Conservation (phyloP, 192 early-diverging fungal species). For the Linnemannia zychae region DNA sequence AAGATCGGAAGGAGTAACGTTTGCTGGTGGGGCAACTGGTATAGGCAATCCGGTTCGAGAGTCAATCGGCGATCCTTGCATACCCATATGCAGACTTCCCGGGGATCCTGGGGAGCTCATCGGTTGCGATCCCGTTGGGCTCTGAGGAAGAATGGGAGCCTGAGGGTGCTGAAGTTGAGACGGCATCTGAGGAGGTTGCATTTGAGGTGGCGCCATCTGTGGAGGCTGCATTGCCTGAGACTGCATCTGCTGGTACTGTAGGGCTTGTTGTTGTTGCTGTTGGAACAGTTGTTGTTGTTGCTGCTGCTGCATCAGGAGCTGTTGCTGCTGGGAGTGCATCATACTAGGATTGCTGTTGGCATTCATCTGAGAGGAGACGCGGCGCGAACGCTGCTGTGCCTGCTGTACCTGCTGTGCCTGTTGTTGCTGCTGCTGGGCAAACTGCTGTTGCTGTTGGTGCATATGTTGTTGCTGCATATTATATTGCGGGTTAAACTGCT, state of each 20-base stretch:
- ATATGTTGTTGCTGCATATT: slow-evolving; percentile 10
- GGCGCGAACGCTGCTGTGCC: slow-evolving; percentile 20
- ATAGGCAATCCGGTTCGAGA: slow-evolving; percentile 14
- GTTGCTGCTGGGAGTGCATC: slow-evolving; percentile 37
- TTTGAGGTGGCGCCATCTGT: slow-evolving; percentile 28
- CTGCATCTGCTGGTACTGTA: slow-evolving; percentile 46
- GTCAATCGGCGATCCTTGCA: slow-evolving; percentile 14
- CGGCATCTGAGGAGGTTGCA: background rate
- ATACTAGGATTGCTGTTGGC: slow-evolving; percentile 14
- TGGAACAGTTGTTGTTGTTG: slow-evolving; percentile 46
- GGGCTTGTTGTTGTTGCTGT: slow-evolving; percentile 46
- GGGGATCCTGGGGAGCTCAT: slow-evolving; percentile 49
- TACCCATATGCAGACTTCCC: slow-evolving; percentile 20
- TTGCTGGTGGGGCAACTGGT: background rate
- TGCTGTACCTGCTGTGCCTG: slow-evolving; percentile 25
- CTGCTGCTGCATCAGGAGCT: slow-evolving; percentile 33
- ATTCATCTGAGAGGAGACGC: slow-evolving; percentile 31
- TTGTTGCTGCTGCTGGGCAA: slow-evolving; percentile 26
- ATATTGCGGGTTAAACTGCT: background rate
- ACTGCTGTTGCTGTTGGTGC: slow-evolving; percentile 25
- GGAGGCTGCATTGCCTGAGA: slow-evolving; percentile 28
- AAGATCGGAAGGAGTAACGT: slow-evolving; percentile 29
- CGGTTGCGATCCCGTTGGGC: slow-evolving; percentile 36
- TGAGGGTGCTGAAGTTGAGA: slow-evolving; percentile 31
- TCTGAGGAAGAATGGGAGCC: slow-evolving; percentile 27